Percentiles rank a stretch among this genome's conserved stretches.
phyloP scores from a whole-genome alignment of 2,329 filamentous ascomycete genomes.

The Aspergillus viridinutans region DNA sequence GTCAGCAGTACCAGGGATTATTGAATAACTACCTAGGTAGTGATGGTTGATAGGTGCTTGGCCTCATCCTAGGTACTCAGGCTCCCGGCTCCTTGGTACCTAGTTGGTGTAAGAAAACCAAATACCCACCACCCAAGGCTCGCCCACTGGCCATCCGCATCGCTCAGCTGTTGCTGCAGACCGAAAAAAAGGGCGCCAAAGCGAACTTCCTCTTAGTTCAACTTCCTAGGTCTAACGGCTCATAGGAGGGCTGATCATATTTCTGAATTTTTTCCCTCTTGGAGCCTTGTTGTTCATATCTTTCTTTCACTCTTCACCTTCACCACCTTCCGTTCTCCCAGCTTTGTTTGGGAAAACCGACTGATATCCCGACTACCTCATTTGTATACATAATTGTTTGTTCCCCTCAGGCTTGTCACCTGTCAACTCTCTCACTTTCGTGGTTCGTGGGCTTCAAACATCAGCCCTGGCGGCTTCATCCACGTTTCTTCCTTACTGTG shows the following conservation, averaged over 20 bases:
- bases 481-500: constrained; percentile 18
- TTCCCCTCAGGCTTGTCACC: constrained; percentile 3
- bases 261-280: not conserved
- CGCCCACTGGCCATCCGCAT: not conserved
- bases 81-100: not conserved
- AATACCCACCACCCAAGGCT: not conserved
- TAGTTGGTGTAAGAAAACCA: not conserved
- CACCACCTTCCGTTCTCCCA: constrained; percentile 3
- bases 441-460: constrained; percentile 13
- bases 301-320: not conserved
- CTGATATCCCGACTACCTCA: not conserved
- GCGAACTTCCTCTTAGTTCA: not conserved
- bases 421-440: constrained; percentile 7
- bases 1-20: not conserved
- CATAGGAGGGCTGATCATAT: not conserved
- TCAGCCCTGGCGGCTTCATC: constrained; percentile 23
- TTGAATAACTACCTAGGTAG: no score
- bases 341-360: constrained; percentile 10
- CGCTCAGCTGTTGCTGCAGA: not conserved
- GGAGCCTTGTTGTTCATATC: not conserved
- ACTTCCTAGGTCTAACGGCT: not conserved
- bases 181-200: not conserved
- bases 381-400: not conserved
- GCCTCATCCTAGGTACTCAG: not conserved
- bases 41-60: not conserved